phyloP scores from a whole-genome alignment of 2,329 filamentous ascomycete species.

The Colletotrichum incanum region DNA sequence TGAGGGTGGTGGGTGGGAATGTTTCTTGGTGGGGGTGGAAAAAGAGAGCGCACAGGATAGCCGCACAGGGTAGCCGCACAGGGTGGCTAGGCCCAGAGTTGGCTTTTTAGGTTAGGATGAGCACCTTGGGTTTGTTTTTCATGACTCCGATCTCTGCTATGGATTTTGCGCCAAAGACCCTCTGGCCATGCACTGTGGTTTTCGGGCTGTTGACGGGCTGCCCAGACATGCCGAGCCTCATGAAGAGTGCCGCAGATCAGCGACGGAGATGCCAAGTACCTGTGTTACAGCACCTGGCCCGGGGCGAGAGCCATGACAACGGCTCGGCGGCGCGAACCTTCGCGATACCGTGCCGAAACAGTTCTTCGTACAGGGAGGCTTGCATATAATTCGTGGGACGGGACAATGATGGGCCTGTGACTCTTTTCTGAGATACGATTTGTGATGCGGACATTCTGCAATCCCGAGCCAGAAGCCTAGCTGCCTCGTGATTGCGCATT shows the following conservation, averaged over 20 bases:
- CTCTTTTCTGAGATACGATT: slow-evolving; percentile 7
- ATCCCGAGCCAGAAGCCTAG: neutral
- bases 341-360: slow-evolving; percentile 11
- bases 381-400: slow-evolving; percentile 15
- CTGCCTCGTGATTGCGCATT: slow-evolving; percentile 27
- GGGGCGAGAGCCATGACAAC: slow-evolving; percentile 20
- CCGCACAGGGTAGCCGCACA: slow-evolving; percentile 27
- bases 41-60: neutral
- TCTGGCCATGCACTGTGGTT: slow-evolving; percentile 32
- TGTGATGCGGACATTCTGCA: slow-evolving; percentile 24
- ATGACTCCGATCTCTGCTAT: slow-evolving; percentile 34
- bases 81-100: slow-evolving; percentile 14
- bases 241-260: slow-evolving; percentile 12
- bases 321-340: slow-evolving; percentile 10
- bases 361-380: slow-evolving; percentile 12
- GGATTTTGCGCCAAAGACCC: slow-evolving; percentile 36
- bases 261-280: slow-evolving; percentile 10
- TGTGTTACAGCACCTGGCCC: neutral
- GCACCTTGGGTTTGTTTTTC: slow-evolving; percentile 14
- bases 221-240: slow-evolving; percentile 31
- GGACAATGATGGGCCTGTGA: slow-evolving; percentile 21
- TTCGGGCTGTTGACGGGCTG: slow-evolving; percentile 24
- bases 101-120: slow-evolving; percentile 29
- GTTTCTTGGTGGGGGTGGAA: slow-evolving; percentile 34
- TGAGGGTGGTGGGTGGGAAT: slow-evolving; percentile 34